These are phyloP conservation scores for Amyloporia xantha DNA, from an alignment of 768 basidiomycete species.

Conservation along the genomic window DNA sequence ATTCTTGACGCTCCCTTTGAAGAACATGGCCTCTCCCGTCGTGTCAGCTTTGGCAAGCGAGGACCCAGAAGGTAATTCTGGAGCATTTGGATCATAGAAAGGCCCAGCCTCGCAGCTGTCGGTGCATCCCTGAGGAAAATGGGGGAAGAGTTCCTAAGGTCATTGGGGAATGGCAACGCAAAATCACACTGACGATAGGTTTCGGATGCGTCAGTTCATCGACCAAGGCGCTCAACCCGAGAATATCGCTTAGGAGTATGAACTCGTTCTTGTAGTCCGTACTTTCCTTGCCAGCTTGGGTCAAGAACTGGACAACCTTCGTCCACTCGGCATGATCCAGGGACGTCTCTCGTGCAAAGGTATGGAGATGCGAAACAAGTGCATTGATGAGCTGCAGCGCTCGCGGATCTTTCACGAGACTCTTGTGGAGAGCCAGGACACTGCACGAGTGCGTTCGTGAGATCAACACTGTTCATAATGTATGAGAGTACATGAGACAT, in stretches of 20 bases:
- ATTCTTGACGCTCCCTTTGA: constrained; percentile 29
- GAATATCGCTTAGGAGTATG: constrained; percentile 33
- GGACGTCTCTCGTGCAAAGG: constrained; percentile 31
- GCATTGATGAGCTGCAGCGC: constrained; percentile 25
- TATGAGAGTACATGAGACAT: neutral
- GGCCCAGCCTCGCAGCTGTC: constrained; percentile 30
- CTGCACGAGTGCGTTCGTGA: neutral
- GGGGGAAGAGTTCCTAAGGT: too few species aligned
- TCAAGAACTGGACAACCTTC: constrained; percentile 30
- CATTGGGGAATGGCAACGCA: too few species aligned
- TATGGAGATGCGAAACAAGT: constrained; percentile 30
- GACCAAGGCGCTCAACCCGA: constrained; percentile 32
- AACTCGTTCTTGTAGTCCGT: constrained; percentile 33
- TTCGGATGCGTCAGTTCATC: constrained; percentile 32
- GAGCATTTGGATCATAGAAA: constrained; percentile 28
- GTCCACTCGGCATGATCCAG: constrained; percentile 35
- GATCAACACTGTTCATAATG: neutral
- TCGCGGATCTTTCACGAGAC: constrained; percentile 23
- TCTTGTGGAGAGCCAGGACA: constrained; percentile 24
- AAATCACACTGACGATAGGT: constrained; percentile 18
- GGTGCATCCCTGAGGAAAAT: constrained; percentile 20
- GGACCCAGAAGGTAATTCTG: constrained; percentile 24
- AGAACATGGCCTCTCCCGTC: constrained; percentile 29
- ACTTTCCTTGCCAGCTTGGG: constrained; percentile 33
- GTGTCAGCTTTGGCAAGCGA: constrained; percentile 20